These are phyloP conservation scores for Astrothelium macrocarpum DNA, from an alignment of 495 filamentous ascomycete genomes.

Conservation along the genomic window DNA sequence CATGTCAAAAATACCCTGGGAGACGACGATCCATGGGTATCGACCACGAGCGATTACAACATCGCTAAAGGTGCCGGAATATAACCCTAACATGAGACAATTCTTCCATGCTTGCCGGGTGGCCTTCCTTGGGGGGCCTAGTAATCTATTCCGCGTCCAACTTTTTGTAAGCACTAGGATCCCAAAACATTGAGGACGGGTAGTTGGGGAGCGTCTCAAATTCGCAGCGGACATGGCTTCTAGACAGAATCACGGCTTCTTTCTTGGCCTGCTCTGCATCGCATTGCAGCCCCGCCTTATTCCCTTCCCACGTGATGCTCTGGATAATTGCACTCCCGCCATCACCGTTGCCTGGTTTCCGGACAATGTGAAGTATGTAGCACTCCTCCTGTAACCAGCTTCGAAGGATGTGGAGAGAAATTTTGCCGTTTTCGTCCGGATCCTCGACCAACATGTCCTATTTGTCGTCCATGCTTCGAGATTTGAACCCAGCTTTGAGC, in stretches of 20 bases:
- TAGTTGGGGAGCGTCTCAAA: constrained; percentile 7
- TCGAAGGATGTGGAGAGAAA: constrained; percentile 14
- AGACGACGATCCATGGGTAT: background rate
- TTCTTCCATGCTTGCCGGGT: background rate
- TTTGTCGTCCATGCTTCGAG: constrained; percentile 12
- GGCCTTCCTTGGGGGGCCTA: background rate
- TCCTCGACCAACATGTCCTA: constrained; percentile 9
- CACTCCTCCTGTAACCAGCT: constrained; percentile 12
- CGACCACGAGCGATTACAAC: background rate
- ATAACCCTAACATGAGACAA: background rate
- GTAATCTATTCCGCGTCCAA: background rate
- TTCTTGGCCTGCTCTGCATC: constrained; percentile 15
- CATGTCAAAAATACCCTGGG: background rate
- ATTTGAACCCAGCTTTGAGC: constrained; percentile 11
- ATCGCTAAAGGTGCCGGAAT: too few species aligned
- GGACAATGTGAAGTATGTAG: constrained; percentile 14
- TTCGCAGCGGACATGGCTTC: constrained; percentile 9
- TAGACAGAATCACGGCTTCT: constrained; percentile 13
- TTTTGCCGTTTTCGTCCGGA: constrained; percentile 10
- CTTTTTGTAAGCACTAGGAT: background rate
- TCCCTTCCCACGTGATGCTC: constrained; percentile 13
- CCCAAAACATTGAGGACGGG: background rate
- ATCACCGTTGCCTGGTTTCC: constrained; percentile 11
- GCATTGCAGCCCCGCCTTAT: constrained; percentile 7
- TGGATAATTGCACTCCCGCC: constrained; percentile 12